These are phyloP conservation scores for Boletus reticulatus DNA, from an alignment of 768 basidiomycete genomes.

Conservation along the genomic window DNA sequence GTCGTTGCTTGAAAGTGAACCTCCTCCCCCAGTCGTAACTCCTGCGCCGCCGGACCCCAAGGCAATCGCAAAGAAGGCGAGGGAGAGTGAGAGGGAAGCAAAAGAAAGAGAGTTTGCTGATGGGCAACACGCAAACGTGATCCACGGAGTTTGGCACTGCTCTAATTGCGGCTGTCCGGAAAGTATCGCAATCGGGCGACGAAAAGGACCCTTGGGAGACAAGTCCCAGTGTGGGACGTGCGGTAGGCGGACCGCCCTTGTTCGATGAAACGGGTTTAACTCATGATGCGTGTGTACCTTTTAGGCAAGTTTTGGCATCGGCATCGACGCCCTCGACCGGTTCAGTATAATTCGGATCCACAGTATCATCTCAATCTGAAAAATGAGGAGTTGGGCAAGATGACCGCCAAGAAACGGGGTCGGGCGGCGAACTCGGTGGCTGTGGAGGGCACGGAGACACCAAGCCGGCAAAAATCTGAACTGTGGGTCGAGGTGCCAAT, in stretches of 20 bases:
- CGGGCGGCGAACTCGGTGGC: constrained; percentile 24
- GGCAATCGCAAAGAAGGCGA: constrained; percentile 55
- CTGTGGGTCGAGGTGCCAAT: constrained; percentile 35
- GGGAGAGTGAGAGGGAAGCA: constrained; percentile 77
- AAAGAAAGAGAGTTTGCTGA: constrained; percentile 83
- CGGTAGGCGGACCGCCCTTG: constrained; percentile 50
- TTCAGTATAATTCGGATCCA: constrained; percentile 74
- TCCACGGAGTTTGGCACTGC: constrained; percentile 91
- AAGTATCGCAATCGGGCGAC: constrained; percentile 75
- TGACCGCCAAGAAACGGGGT: constrained; percentile 50
- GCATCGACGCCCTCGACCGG: constrained; percentile 76
- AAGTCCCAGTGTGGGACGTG: constrained; percentile 92
- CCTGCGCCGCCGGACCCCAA: constrained; percentile 46
- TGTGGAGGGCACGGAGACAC: constrained; percentile 52
- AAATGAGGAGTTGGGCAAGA: constrained; percentile 57
- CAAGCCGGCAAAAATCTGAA: constrained; percentile 40
- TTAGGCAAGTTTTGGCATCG: constrained; percentile 90
- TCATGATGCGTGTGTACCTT: background rate
- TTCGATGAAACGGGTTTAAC: background rate
- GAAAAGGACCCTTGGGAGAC: constrained; percentile 88
- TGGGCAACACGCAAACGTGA: constrained; percentile 77
- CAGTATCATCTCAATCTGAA: constrained; percentile 62
- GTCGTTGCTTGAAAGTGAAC: constrained; percentile 60
- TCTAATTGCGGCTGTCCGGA: constrained; percentile 94
- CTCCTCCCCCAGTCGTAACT: constrained; percentile 39